Evolutionary conservation across 768 basidiomycete species (phyloP).

Genomic region (Galerina sulciceps): DNA sequence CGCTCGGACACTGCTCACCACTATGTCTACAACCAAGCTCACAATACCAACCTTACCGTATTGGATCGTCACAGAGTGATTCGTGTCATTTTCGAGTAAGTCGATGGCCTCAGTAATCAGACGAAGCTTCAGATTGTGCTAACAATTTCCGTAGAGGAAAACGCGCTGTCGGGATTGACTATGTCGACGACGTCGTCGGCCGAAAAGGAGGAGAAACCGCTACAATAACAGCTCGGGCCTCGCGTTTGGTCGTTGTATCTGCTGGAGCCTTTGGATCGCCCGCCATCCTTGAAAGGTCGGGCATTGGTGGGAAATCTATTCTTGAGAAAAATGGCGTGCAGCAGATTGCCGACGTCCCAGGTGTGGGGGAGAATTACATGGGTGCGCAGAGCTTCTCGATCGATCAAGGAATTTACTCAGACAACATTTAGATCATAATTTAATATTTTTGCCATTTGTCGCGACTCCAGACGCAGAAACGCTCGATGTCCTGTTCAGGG

Average conservation of each 20-base stretch:
- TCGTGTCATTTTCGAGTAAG: conserved; percentile 54
- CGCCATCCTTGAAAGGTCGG: conserved; percentile 54
- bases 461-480: conserved; percentile 54
- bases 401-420: not conserved
- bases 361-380: conserved; percentile 74
- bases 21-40: conserved; percentile 52
- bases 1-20: conserved; percentile 62
- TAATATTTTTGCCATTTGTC: conserved; percentile 42
- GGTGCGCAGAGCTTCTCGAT: conserved; percentile 32
- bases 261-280: conserved; percentile 62
- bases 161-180: conserved; percentile 57
- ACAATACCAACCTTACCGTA: conserved; percentile 46
- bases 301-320: conserved; percentile 62
- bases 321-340: conserved; percentile 52
- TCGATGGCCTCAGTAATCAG: not conserved
- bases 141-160: conserved; percentile 30
- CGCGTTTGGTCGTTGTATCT: conserved; percentile 52
- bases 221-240: conserved; percentile 35
- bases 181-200: conserved; percentile 38
- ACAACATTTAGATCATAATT: conserved; percentile 42
- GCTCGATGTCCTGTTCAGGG: conserved; percentile 49
- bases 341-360: conserved; percentile 65
- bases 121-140: not conserved
- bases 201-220: conserved; percentile 21
- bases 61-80: conserved; percentile 45